Base-by-base conservation (phyloP, 495 filamentous ascomycete species). In the Cercophora samala region DNA sequence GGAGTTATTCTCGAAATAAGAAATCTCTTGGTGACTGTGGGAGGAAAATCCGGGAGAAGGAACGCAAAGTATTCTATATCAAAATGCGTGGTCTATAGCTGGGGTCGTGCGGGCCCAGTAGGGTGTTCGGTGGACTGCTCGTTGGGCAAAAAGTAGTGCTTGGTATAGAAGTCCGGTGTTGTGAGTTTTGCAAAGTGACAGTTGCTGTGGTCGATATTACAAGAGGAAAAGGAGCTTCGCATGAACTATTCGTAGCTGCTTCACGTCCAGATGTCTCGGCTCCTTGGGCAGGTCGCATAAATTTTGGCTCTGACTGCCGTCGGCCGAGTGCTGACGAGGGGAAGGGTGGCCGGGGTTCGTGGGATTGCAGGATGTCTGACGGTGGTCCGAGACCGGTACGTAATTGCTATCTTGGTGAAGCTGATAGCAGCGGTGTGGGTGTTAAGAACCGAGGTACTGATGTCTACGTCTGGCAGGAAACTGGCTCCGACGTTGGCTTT, bases 51-150 rank as follows among this genome's bases (percentile, higher is more conserved):
- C 21, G 25, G 29, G 55, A 64, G 51, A 26, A 58, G 9, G 26
- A n/a, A 23, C 24, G 11, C 9, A 21, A 60, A 19, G 58, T 51
- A 13, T 26, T n/a, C 26, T 65, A 59, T 65, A 65, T 65, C 64
- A 65, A 19, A 65, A 65, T 59, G 54, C 64, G 42, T 65, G 56
- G 29, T 60, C 64, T 65, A 65, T 65, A 64, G 53, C 13, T 26
- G n/a, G 8, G 63, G 25, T 6, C 46, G 19, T 23, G n/a, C 63
- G 54, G 18, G 37, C 21, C 21, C 22, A 46, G 37, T 46, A 46
- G 8, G 37, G 13, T 46, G 37, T 46, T 46, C 15, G 37, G 37
- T 46, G 37, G 37, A 8, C 22, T 56, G 4, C 13, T 56, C 53
- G 53, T 56, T 56, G 53, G 53, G 53, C 53, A 56, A 56, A 56